phyloP scores from a whole-genome alignment of 805 yeast species.

The Wickerhamomyces bisporus region DNA sequence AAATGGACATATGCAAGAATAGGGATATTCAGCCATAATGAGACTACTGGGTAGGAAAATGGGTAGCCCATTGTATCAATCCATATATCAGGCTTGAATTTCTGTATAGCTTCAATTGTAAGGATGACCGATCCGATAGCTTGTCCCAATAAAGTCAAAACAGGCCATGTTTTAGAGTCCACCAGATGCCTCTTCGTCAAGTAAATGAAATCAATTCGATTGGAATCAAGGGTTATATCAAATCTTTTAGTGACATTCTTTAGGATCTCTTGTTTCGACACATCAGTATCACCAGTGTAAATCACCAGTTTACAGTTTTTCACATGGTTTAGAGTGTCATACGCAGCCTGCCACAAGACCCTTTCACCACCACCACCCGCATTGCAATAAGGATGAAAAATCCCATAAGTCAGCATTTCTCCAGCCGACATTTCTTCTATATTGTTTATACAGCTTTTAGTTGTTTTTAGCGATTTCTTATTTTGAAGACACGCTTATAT shows the following conservation, averaged over 20 bases:
- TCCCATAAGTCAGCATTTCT: conserved; percentile 54
- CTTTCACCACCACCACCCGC: conserved; percentile 99
- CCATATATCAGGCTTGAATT: conserved; percentile 78
- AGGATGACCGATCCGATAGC: conserved; percentile 72
- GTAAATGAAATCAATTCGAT: conserved; percentile 57
- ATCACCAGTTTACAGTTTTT: conserved; percentile 53
- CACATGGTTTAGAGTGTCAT: conserved; percentile 51
- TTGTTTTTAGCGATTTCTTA: neutral
- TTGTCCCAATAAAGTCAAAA: conserved; percentile 81
- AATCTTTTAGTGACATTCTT: conserved; percentile 51
- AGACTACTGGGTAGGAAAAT: conserved; percentile 68
- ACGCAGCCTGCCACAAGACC: conserved; percentile 92
- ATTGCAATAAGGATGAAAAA: conserved; percentile 92
- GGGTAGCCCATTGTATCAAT: conserved; percentile 95
- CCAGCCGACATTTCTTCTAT: neutral
- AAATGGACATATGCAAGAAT: conserved; percentile 88
- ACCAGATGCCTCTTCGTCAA: conserved; percentile 54
- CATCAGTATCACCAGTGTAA: conserved; percentile 64
- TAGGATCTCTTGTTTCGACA: conserved; percentile 43
- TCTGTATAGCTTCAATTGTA: conserved; percentile 62
- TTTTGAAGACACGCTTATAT: no score
- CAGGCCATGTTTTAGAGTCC: conserved; percentile 69
- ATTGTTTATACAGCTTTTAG: neutral
- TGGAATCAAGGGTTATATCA: conserved; percentile 43
- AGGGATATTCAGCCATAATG: conserved; percentile 59